Conservation (phyloP, 108 stramenopile genomes). For the Conticribra weissflogii region DNA sequence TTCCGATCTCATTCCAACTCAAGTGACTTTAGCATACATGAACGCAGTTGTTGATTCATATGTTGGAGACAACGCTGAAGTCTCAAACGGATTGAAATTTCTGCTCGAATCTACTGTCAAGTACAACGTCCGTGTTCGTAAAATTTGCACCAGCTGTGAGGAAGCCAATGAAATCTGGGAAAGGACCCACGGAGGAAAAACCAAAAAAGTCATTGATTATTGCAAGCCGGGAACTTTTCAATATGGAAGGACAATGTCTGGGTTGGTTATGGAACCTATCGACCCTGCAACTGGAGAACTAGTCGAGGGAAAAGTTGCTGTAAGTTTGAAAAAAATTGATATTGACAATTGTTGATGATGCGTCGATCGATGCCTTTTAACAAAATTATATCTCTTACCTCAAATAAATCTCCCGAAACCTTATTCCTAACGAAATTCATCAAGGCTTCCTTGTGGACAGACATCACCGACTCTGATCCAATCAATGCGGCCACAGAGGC, state of each 20-base stretch:
- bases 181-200: neutral
- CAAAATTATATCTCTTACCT: too few relatives aligned
- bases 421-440: too few relatives aligned
- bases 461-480: neutral
- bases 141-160: conserved; percentile 12
- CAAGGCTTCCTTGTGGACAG: neutral
- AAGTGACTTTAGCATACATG: too few relatives aligned
- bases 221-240: conserved; percentile 3
- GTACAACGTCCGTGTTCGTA: conserved; percentile 8
- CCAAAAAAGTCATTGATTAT: conserved; percentile 8
- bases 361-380: too few relatives aligned
- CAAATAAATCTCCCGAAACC: too few relatives aligned
- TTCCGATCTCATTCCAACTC: too few relatives aligned
- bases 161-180: conserved; percentile 11
- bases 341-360: neutral
- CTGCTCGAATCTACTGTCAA: too few relatives aligned
- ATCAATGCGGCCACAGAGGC: neutral
- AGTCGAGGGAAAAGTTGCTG: conserved; percentile 3
- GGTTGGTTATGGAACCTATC: conserved; percentile 15
- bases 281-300: conserved; percentile 2
- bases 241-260: conserved; percentile 15
- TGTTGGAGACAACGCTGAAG: too few relatives aligned
- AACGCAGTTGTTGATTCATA: too few relatives aligned
- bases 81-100: too few relatives aligned
- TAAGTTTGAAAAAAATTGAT: neutral